Evolutionary conservation across 2,329 filamentous ascomycete genomes (phyloP).

Genomic region (Botrytis cinerea): DNA sequence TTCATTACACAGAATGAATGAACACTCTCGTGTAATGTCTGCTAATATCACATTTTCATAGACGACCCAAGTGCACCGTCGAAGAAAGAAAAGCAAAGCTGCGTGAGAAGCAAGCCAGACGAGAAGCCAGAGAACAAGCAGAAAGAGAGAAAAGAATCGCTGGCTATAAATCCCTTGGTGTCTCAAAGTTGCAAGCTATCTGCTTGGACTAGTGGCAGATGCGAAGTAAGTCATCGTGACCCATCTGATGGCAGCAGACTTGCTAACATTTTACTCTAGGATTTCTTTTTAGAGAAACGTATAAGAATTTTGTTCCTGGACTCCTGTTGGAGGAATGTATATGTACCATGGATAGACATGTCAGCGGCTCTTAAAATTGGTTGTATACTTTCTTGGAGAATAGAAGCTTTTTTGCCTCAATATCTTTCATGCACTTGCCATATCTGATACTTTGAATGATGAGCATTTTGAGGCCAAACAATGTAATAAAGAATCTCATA

Average conservation of each 20-base stretch:
- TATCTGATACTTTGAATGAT: background rate
- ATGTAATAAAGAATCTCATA: background rate
- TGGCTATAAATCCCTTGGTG: background rate
- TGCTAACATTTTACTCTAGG: background rate
- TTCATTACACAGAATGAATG: fast-evolving
- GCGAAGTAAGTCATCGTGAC: background rate
- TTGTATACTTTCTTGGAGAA: background rate
- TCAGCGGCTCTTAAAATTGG: background rate
- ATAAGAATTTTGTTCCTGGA: background rate
- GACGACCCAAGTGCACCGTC: background rate
- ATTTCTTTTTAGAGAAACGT: background rate
- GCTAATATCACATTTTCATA: background rate
- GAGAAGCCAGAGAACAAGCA: background rate
- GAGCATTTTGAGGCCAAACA: background rate
- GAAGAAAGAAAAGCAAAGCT: background rate
- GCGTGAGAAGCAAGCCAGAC: background rate
- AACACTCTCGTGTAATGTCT: background rate
- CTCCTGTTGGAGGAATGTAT: background rate
- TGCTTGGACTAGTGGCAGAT: background rate
- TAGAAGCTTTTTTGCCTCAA: background rate
- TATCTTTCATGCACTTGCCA: background rate
- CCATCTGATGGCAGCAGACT: background rate
- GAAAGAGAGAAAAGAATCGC: background rate
- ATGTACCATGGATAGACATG: background rate
- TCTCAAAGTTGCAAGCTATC: background rate